These are phyloP conservation scores for Neurospora sp. DNA, from an alignment of 495 filamentous ascomycete species.

Conservation along the genomic window DNA sequence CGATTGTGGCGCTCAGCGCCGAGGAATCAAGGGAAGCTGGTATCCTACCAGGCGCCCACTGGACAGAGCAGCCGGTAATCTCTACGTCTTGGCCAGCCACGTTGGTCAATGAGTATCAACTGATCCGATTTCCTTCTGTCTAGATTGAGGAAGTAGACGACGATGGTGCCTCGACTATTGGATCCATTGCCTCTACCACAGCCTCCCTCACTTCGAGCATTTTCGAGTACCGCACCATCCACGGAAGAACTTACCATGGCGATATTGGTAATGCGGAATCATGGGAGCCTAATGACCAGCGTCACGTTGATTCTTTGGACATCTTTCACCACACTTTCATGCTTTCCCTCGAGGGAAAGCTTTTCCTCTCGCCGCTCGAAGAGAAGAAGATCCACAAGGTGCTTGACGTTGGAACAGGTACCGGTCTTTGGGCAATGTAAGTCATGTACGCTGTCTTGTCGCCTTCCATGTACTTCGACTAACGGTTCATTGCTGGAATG, in stretches of 20 bases:
- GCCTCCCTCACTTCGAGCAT: conserved; percentile 37
- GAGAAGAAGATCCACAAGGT: conserved; percentile 33
- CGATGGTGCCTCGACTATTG: not conserved
- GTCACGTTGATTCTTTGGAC: conserved; percentile 15
- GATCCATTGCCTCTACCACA: conserved; percentile 15
- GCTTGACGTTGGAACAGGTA: conserved; percentile 50
- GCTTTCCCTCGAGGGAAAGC: conserved; percentile 19
- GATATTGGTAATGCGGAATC: conserved; percentile 1
- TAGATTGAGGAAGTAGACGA: not conserved
- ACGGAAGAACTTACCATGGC: conserved; percentile 30
- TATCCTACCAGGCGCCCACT: not conserved
- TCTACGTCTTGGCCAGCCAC: not conserved
- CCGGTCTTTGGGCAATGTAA: conserved; percentile 2
- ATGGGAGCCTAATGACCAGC: conserved; percentile 20
- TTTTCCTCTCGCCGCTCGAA: conserved; percentile 45
- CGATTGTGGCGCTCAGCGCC: not conserved
- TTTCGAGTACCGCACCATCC: conserved; percentile 32
- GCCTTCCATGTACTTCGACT: not conserved
- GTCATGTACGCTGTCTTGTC: not conserved
- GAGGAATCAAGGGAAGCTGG: not conserved
- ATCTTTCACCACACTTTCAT: conserved; percentile 20
- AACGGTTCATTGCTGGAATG: conserved; percentile 8
- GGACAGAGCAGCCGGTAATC: not conserved
- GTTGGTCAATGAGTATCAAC: no score
- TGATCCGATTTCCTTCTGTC: not conserved